Evolutionary conservation across 805 yeast species (phyloP).

Genomic region (Pichia manshurica): DNA sequence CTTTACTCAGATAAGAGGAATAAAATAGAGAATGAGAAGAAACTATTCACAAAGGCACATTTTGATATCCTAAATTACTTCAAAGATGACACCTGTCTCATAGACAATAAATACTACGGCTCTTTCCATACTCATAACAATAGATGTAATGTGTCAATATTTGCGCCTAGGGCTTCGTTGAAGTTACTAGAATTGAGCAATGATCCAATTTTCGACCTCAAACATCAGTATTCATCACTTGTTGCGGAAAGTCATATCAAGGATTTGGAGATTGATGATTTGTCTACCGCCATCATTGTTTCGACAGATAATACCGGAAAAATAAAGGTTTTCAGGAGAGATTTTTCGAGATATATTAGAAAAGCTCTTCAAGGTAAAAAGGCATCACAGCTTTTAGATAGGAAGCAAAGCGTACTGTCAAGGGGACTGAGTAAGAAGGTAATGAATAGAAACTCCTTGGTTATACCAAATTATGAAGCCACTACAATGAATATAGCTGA

Average conservation of each 20-base stretch:
- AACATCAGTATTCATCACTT: slow-evolving; percentile 13
- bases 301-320: slow-evolving; percentile 71
- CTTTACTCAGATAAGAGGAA: slow-evolving; percentile 13
- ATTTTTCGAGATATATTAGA: slow-evolving; percentile 50
- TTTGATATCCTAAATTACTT: slow-evolving; percentile 18
- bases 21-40: slow-evolving; percentile 20
- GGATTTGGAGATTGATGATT: slow-evolving; percentile 30
- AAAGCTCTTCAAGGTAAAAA: slow-evolving; percentile 22
- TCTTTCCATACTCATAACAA: slow-evolving; percentile 74
- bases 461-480: slow-evolving; percentile 7
- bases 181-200: slow-evolving; percentile 64
- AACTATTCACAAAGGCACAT: slow-evolving; percentile 8
- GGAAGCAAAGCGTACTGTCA: not conserved
- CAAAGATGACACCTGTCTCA: slow-evolving; percentile 30
- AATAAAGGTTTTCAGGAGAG: slow-evolving; percentile 76
- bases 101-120: slow-evolving; percentile 56
- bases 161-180: slow-evolving; percentile 70
- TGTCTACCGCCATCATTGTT: slow-evolving; percentile 48
- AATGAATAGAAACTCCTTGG: slow-evolving; percentile 6
- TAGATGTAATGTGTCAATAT: slow-evolving; percentile 65
- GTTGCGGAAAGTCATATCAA: slow-evolving; percentile 5
- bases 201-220: slow-evolving; percentile 71
- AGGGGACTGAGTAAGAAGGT: slow-evolving; percentile 3
- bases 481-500: slow-evolving; percentile 4
- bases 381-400: slow-evolving; percentile 6